Evolutionary conservation across 2,329 filamentous ascomycete genomes (phyloP).

Genomic region (Trichoderma simmonsii): DNA sequence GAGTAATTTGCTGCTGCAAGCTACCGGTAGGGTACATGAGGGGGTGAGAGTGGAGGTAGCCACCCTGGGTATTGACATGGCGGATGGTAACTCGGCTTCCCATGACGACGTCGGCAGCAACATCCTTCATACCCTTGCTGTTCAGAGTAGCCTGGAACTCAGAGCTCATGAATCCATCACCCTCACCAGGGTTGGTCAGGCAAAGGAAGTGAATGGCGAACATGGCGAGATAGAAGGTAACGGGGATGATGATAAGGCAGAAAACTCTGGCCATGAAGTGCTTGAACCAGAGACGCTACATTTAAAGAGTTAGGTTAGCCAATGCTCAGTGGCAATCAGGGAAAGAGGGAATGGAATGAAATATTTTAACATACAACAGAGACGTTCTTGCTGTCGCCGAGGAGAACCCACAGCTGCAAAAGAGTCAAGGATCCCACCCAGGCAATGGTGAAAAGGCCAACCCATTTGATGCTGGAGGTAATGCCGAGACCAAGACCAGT

Average conservation of each 20-base stretch:
- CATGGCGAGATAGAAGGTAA: constrained; percentile 92
- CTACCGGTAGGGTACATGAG: constrained; percentile 98
- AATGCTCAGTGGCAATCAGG: neutral
- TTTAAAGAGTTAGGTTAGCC: constrained; percentile 20
- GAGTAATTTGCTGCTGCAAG: constrained; percentile 97
- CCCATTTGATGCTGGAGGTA: constrained; percentile 97
- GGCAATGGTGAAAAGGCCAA: constrained; percentile 95
- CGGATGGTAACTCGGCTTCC: constrained; percentile 83
- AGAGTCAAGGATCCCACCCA: constrained; percentile 93
- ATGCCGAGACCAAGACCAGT: constrained; percentile 85
- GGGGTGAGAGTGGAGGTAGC: constrained; percentile 92
- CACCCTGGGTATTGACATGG: constrained; percentile 95
- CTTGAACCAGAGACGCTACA: constrained; percentile 77
- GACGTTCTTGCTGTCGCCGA: constrained; percentile 84
- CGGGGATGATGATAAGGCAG: constrained; percentile 85
- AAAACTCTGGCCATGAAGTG: constrained; percentile 89
- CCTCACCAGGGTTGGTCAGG: constrained; percentile 90
- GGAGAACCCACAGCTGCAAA: constrained; percentile 90
- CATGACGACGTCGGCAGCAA: constrained; percentile 85
- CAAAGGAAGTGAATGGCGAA: constrained; percentile 96
- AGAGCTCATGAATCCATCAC: constrained; percentile 98
- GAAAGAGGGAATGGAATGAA: neutral
- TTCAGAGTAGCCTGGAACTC: constrained; percentile 98
- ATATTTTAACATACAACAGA: constrained; percentile 57
- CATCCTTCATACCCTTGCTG: constrained; percentile 93